These are phyloP conservation scores for Hyaloscypha finlandica DNA, from an alignment of 495 filamentous ascomycete genomes.

Conservation along the genomic window DNA sequence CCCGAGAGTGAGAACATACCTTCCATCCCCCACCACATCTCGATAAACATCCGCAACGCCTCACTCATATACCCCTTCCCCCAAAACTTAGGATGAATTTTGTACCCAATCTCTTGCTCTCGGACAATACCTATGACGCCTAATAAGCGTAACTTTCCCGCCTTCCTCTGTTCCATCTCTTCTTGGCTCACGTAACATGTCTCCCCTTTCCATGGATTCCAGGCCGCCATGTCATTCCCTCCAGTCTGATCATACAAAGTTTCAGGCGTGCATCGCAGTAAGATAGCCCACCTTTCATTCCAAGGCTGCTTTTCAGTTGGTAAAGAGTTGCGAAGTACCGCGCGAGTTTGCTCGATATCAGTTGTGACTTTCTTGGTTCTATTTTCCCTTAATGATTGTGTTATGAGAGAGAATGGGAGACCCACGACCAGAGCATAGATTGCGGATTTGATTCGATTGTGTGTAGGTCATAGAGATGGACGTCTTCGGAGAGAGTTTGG, in stretches of 20 bases:
- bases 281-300: conserved; percentile 14
- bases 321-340: not conserved
- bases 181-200: no score
- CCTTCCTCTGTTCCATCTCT: not conserved
- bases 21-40: conserved; percentile 20
- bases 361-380: conserved; percentile 9
- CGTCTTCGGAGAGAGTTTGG: conserved; percentile 13
- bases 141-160: conserved; percentile 20
- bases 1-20: not conserved
- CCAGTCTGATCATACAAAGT: not conserved
- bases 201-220: not conserved
- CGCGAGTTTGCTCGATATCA: conserved; percentile 1
- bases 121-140: conserved; percentile 20
- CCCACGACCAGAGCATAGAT: conserved; percentile 25
- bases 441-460: not conserved
- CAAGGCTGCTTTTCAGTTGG: conserved; percentile 18
- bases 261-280: not conserved
- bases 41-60: conserved; percentile 25
- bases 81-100: conserved; percentile 26
- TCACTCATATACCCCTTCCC: conserved; percentile 31
- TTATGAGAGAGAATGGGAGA: not conserved
- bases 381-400: not conserved
- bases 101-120: conserved; percentile 24
- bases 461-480: conserved; percentile 22
- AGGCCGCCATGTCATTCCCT: not conserved